phyloP scores from a whole-genome alignment of 805 yeast species.

The Suhomyces kilbournensis region DNA sequence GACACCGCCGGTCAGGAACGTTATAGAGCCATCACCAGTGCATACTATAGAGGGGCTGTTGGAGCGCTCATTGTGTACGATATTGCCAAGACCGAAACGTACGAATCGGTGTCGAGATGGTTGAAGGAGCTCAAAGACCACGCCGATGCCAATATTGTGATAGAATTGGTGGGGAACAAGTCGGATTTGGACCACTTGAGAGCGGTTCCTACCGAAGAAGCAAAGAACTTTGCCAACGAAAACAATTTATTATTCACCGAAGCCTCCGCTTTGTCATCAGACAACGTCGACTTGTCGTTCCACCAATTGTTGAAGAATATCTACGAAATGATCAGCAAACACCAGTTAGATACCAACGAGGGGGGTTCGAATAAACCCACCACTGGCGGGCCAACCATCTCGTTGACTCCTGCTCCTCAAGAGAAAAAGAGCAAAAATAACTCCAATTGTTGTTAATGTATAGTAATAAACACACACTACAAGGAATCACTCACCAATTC shows the following conservation, averaged over 20 bases:
- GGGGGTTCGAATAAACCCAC: slow-evolving; percentile 57
- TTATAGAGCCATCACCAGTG: slow-evolving; percentile 95
- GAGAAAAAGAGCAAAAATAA: slow-evolving; percentile 61
- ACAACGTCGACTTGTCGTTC: slow-evolving; percentile 93
- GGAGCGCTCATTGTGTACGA: slow-evolving; percentile 96
- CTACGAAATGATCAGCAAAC: slow-evolving; percentile 90
- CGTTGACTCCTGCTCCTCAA: slow-evolving; percentile 90
- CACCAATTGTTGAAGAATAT: slow-evolving; percentile 89
- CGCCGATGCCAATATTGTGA: slow-evolving; percentile 92
- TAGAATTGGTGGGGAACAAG: slow-evolving; percentile 90
- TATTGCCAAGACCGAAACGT: slow-evolving; percentile 84
- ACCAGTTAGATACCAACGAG: slow-evolving; percentile 86
- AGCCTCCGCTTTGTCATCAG: slow-evolving; percentile 90
- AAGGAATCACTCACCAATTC: no score
- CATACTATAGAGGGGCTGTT: slow-evolving; percentile 96
- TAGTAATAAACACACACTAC: not conserved
- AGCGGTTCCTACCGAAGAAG: slow-evolving; percentile 97
- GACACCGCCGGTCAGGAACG: slow-evolving; percentile 99
- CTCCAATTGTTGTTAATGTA: slow-evolving; percentile 62
- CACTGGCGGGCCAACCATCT: slow-evolving; percentile 79
- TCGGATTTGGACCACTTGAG: slow-evolving; percentile 87
- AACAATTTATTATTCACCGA: slow-evolving; percentile 91
- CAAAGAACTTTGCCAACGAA: slow-evolving; percentile 89
- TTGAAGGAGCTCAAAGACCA: slow-evolving; percentile 85
- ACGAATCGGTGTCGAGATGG: slow-evolving; percentile 86